Conservation (phyloP, 2,329 filamentous ascomycete species). For the Knufia fluminis region DNA sequence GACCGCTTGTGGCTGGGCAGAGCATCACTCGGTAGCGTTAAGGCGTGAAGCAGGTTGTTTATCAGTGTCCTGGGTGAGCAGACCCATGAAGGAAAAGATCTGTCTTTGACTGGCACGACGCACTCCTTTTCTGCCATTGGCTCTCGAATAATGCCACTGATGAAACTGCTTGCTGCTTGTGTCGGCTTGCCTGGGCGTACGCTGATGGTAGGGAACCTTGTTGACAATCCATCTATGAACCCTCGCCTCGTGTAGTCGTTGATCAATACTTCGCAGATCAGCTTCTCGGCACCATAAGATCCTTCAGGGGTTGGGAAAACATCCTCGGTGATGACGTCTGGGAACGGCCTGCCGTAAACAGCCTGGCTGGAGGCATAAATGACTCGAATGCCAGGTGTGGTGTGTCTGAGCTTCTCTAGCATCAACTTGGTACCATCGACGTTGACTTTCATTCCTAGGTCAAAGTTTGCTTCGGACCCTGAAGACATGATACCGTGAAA, state of each 20-base stretch:
- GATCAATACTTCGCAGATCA: slow-evolving; percentile 52
- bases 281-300: slow-evolving; percentile 55
- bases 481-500: slow-evolving; percentile 62
- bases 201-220: slow-evolving; percentile 53
- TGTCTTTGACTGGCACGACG: slow-evolving; percentile 42
- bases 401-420: slow-evolving; percentile 43
- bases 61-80: slow-evolving; percentile 46
- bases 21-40: slow-evolving; percentile 36
- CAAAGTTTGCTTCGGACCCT: slow-evolving; percentile 53
- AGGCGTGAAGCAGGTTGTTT: slow-evolving; percentile 43
- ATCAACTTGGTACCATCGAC: slow-evolving; percentile 49
- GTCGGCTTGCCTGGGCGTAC: slow-evolving; percentile 53
- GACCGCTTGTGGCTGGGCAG: slow-evolving; percentile 40
- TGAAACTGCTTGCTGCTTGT: slow-evolving; percentile 53
- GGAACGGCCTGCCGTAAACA: slow-evolving; percentile 52
- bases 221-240: slow-evolving; percentile 48
- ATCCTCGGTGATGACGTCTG: slow-evolving; percentile 41
- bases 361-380: slow-evolving; percentile 55
- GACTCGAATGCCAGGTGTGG: slow-evolving; percentile 46
- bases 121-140: slow-evolving; percentile 48
- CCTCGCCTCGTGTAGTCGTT: slow-evolving; percentile 55
- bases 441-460: slow-evolving; percentile 52
- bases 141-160: slow-evolving; percentile 57
- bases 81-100: slow-evolving; percentile 45
- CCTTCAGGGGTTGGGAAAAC: slow-evolving; percentile 51